Evolutionary conservation across 2,329 filamentous ascomycete genomes (phyloP).

Genomic region (Microdochium paspali): DNA sequence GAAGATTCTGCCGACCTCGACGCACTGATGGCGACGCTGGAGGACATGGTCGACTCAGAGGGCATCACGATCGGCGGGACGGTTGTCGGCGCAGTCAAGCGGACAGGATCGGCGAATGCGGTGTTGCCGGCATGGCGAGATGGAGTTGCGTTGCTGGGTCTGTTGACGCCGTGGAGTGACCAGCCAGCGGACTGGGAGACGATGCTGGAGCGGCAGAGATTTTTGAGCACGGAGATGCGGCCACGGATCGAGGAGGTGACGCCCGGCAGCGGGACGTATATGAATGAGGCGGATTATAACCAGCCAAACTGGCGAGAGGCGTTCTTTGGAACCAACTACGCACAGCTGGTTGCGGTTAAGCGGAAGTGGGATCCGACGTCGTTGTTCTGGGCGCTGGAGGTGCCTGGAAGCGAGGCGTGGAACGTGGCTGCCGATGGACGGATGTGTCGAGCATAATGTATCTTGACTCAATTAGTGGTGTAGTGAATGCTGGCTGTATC

Average conservation of each 20-base stretch:
- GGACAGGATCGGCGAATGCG: background rate
- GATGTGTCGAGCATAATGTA: background rate
- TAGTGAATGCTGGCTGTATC: no score
- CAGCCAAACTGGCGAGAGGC: constrained; percentile 10
- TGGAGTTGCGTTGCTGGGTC: background rate
- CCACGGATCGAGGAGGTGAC: background rate
- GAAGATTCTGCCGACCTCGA: background rate
- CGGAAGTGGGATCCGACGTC: constrained; percentile 9
- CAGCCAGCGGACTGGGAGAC: background rate
- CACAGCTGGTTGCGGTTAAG: constrained; percentile 9
- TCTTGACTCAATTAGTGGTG: no score
- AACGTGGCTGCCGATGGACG: background rate
- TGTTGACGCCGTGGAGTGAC: background rate
- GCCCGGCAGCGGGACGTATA: background rate
- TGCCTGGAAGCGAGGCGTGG: constrained; percentile 1
- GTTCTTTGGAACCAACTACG: constrained; percentile 11
- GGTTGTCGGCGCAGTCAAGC: background rate
- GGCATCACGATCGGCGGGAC: background rate
- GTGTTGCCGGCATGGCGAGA: background rate
- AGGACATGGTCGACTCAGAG: background rate
- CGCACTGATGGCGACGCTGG: background rate
- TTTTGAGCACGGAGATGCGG: background rate
- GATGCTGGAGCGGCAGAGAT: background rate
- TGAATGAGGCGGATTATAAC: constrained; percentile 1
- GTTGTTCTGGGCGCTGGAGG: constrained; percentile 6